Evolutionary conservation across 2,329 filamentous ascomycete species (phyloP), one percentile per base, ranked within the genome.

Genomic region (Pestalotiopsis sp.): DNA sequence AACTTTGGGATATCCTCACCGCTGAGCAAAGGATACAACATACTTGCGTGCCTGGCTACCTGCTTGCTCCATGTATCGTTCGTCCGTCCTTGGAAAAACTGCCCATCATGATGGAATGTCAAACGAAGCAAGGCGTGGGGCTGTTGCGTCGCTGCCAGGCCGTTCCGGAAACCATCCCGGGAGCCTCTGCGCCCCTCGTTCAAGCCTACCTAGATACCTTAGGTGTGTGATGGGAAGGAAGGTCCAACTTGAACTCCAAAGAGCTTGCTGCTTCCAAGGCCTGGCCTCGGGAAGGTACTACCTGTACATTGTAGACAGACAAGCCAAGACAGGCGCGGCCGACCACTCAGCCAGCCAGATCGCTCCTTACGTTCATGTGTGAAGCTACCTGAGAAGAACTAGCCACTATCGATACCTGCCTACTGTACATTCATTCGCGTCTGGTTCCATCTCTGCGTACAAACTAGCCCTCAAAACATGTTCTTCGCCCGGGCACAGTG

Each of bases 151-250:
- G 31, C 36, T 63, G 60, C 27, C 60, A 63, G 36, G 36, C 60
- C 60, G 38, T 14, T 63, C 62, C 62, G 62, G 62, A 31, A 65
- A 25, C 14, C 62, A 65, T 65, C 38, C 62, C 59, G 59, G 59
- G 23, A 62, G 59, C 14, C 59, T 62, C n/a, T 62, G 12, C 13
- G n/a, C 59, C 27, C 23, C 36, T 62, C 36, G 23, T 13, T 27
- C n/a, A 36, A 36, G 31, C 31, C 27, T 27, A 4, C 25, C 31
- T 36, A 23, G 23, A 23, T 23, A 36, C 5, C 5, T 31, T 52
- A 52, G 45, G 20, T 17, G 20, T 17, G 45, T 17, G 45, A 17
- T 52, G 45, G 45, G 45, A 52, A 52, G 5, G 45, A 52, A 20
- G 45, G 31, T 36, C 31, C 31, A 36, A 36, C 31, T 36, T 9